Evolutionary conservation across 805 yeast species (phyloP).

Genomic region (Teunomyces lycoperdinae): DNA sequence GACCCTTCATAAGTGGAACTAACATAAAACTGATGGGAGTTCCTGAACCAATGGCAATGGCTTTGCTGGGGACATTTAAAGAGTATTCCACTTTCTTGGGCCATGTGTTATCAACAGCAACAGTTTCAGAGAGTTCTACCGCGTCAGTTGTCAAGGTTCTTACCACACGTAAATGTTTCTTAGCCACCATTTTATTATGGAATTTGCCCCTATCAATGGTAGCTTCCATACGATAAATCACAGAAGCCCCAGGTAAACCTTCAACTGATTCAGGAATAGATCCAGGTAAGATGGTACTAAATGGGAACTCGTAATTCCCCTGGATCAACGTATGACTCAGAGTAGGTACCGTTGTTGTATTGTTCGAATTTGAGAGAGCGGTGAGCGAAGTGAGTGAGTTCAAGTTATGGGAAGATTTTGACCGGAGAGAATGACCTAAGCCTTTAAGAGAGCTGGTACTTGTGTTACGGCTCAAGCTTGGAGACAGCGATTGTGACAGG

Average conservation of each 20-base stretch:
- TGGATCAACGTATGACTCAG: conserved; percentile 44
- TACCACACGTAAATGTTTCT: conserved; percentile 73
- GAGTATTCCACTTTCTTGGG: conserved; percentile 90
- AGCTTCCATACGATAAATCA: conserved; percentile 73
- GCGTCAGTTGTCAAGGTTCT: conserved; percentile 87
- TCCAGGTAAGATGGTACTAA: conserved; percentile 82
- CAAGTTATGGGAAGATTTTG: conserved; percentile 38
- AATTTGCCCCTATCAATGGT: conserved; percentile 80
- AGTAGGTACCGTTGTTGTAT: conserved; percentile 1
- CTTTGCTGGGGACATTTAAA: conserved; percentile 80
- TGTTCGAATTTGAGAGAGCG: conserved; percentile 25
- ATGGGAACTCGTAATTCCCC: conserved; percentile 91
- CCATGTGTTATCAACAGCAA: conserved; percentile 94
- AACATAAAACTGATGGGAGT: conserved; percentile 67
- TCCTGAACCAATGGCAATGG: conserved; percentile 84
- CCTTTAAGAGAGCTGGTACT: conserved; percentile 44
- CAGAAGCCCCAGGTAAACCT: conserved; percentile 78
- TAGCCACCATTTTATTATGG: conserved; percentile 58
- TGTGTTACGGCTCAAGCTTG: conserved; percentile 23
- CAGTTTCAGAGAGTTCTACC: conserved; percentile 83
- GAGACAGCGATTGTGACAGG: neutral
- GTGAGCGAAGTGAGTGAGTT: conserved; percentile 30
- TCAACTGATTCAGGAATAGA: conserved; percentile 83
- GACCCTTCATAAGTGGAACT: conserved; percentile 79
- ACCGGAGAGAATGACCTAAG: conserved; percentile 28